A percentile compares a stretch with the other conserved stretches of the same genome.
Evolutionary conservation across 2,329 filamentous ascomycete species (phyloP).

Genomic region (Neopestalotiopsis sp.): DNA sequence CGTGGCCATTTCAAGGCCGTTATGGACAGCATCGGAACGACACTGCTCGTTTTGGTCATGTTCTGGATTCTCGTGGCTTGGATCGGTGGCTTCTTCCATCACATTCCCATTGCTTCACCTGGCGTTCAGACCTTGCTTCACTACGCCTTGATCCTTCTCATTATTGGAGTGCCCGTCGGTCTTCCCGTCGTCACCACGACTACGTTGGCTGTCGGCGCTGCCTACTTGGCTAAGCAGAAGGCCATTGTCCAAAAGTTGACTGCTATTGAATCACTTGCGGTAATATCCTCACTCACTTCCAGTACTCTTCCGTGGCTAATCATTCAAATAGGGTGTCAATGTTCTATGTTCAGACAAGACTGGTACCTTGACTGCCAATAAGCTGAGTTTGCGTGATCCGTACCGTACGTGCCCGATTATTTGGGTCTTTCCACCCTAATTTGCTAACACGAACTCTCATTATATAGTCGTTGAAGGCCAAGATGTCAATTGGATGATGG

Average conservation of each 20-base stretch:
- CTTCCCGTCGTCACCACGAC: constrained; percentile 80
- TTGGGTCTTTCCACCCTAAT: neutral
- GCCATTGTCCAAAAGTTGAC: constrained; percentile 82
- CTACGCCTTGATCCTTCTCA: constrained; percentile 73
- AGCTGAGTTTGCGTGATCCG: constrained; percentile 77
- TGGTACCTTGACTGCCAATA: constrained; percentile 76
- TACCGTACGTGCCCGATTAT: constrained; percentile 42
- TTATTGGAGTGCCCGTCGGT: constrained; percentile 81
- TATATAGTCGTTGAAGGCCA: constrained; percentile 71
- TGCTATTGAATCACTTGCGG: constrained; percentile 74
- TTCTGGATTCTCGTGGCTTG: constrained; percentile 77
- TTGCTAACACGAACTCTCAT: neutral
- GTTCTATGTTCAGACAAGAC: constrained; percentile 85
- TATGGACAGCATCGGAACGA: constrained; percentile 81
- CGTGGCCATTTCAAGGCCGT: constrained; percentile 82
- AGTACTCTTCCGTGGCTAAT: constrained; percentile 20
- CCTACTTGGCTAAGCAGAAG: constrained; percentile 78
- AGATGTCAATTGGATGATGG: constrained; percentile 86
- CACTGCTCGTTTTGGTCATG: constrained; percentile 76
- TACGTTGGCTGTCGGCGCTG: constrained; percentile 77
- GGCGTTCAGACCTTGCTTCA: constrained; percentile 66
- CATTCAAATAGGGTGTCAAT: constrained; percentile 62
- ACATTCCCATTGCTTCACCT: constrained; percentile 66
- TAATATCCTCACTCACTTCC: neutral
- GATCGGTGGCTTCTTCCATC: constrained; percentile 81